A percentile compares a stretch with the other conserved stretches of the same genome.
Evolutionary conservation across 345 rosid genomes (phyloP).

Genomic region (Arabis hirsuta): DNA sequence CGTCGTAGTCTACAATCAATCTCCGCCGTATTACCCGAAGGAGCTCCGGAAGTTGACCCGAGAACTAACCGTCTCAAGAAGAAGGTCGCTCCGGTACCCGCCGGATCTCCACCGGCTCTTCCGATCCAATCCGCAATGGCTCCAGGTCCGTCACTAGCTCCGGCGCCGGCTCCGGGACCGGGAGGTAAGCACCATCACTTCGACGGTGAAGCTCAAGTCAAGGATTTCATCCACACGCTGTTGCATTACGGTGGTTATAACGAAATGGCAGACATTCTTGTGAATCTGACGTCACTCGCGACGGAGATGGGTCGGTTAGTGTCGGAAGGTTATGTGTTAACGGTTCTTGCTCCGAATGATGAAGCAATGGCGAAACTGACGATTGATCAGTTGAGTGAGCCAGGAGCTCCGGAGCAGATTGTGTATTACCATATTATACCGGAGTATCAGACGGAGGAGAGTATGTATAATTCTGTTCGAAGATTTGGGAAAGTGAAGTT

Average conservation of each 20-base stretch:
- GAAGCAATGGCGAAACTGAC: conserved; percentile 81
- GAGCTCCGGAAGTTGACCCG: conserved; percentile 76
- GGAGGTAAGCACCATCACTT: conserved; percentile 72
- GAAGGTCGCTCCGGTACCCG: conserved; percentile 45
- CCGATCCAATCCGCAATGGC: conserved; percentile 76
- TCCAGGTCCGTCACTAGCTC: conserved; percentile 75
- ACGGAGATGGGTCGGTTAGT: conserved; percentile 77
- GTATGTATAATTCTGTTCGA: conserved; percentile 78
- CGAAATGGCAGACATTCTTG: conserved; percentile 78
- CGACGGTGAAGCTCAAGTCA: conserved; percentile 73
- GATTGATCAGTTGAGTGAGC: conserved; percentile 76
- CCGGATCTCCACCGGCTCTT: conserved; percentile 57
- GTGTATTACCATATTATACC: conserved; percentile 74
- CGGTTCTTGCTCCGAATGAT: conserved; percentile 78
- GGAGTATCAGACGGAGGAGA: conserved; percentile 85
- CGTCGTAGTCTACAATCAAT: conserved; percentile 63
- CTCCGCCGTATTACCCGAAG: conserved; percentile 69
- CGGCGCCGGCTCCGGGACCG: conserved; percentile 86
- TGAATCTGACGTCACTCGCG: conserved; percentile 72
- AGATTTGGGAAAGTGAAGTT: conserved; percentile 68
- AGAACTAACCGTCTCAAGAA: conserved; percentile 68
- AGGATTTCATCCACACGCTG: conserved; percentile 68
- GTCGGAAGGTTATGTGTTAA: conserved; percentile 73
- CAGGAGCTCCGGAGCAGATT: conserved; percentile 84
- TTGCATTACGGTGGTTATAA: conserved; percentile 79